A percentile compares a stretch with the other conserved stretches of the same genome.
Evolutionary conservation across 345 rosid genomes (phyloP).

Genomic region (Mercurialis annua): DNA sequence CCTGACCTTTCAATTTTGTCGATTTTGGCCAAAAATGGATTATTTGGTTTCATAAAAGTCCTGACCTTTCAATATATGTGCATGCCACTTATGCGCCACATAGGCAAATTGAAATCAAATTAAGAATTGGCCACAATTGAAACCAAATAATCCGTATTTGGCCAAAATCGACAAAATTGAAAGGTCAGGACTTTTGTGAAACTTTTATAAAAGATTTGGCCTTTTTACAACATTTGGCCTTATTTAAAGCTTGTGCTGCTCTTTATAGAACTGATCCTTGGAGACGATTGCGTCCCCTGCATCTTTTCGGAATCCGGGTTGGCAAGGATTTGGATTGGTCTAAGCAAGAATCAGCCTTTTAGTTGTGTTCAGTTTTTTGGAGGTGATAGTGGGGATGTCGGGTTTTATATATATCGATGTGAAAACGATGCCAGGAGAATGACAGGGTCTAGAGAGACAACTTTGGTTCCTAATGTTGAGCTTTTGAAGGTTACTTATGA

Average conservation of each 20-base stretch:
- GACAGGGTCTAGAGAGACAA: slow-evolving; percentile 54
- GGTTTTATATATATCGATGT: slow-evolving; percentile 50
- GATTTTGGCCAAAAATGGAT: no score
- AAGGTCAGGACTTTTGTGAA: no score
- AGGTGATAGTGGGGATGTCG: slow-evolving; percentile 70
- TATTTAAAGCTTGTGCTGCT: slow-evolving; percentile 60
- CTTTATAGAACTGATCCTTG: slow-evolving; percentile 72
- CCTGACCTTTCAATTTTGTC: no score
- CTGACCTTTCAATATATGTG: no score
- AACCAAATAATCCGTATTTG: no score
- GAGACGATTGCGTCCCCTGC: slow-evolving; percentile 57
- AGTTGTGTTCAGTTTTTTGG: slow-evolving; percentile 63
- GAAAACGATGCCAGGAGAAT: slow-evolving; percentile 50
- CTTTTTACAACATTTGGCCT: no score
- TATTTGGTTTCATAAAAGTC: no score
- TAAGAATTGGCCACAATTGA: no score
- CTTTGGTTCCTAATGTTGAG: slow-evolving; percentile 55
- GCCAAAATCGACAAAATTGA: no score
- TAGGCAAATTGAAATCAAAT: no score
- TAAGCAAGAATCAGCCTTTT: slow-evolving; percentile 56
- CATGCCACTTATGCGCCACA: no score
- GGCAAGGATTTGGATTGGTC: slow-evolving; percentile 72
- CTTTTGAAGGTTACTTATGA: slow-evolving; percentile 55
- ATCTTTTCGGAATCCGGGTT: slow-evolving; percentile 53
- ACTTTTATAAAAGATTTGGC: no score